Evolutionary conservation across 495 filamentous ascomycete genomes (phyloP).

Genomic region (Annulohypoxylon maeteangense): DNA sequence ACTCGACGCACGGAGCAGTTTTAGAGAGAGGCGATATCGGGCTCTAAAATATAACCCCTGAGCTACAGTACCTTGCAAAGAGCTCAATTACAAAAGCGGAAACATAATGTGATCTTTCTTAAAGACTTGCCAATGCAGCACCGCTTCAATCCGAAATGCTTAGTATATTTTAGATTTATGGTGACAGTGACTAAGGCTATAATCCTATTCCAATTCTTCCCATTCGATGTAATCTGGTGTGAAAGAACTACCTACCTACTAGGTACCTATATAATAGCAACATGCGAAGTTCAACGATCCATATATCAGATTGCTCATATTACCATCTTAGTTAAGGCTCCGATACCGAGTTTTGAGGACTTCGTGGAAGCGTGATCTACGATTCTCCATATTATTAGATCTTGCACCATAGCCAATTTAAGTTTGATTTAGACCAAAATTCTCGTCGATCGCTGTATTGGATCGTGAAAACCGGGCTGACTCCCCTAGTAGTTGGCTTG

Average conservation of each 20-base stretch:
- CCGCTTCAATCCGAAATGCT: not conserved
- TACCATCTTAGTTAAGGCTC: not conserved
- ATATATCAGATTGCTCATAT: too few relatives aligned
- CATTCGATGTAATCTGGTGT: not conserved
- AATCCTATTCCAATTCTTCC: not conserved
- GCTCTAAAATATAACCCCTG: not conserved
- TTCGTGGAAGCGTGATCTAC: slow-evolving; percentile 4
- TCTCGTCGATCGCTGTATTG: slow-evolving; percentile 1
- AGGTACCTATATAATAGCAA: not conserved
- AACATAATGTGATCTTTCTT: not conserved
- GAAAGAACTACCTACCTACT: too few relatives aligned
- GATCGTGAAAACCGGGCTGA: slow-evolving; percentile 17
- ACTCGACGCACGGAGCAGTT: not conserved
- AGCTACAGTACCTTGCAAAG: not conserved
- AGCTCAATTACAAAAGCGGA: too few relatives aligned
- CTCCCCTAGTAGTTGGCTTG: not conserved
- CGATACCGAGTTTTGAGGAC: not conserved
- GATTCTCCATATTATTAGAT: slow-evolving; percentile 17
- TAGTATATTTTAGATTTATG: not conserved
- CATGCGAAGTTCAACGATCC: too few relatives aligned
- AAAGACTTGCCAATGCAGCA: not conserved
- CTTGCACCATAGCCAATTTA: slow-evolving; percentile 3
- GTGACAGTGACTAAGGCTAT: not conserved
- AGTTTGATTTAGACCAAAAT: slow-evolving; percentile 5
- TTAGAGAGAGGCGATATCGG: not conserved